Evolutionary conservation across 2,329 filamentous ascomycete species (phyloP), one percentile per base, ranked within the genome.

Genomic region (Zymoseptoria ardabiliae): DNA sequence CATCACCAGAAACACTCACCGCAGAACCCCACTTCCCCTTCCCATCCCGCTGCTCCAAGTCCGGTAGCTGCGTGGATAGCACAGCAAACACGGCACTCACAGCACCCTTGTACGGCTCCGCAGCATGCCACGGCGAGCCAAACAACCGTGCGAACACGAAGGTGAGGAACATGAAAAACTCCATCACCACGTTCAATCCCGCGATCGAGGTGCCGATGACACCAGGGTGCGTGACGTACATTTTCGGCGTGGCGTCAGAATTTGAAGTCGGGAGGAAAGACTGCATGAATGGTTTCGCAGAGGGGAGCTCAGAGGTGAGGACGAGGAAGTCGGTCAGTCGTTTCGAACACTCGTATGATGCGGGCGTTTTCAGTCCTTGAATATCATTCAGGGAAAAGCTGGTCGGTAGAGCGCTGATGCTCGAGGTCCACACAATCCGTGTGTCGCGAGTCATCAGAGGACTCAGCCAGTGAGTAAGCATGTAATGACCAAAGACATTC

Each of bases 401-500:
- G 17, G 81, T 74, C 5, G 74, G 71, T 55, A 81, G 78, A 1
- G 88, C 86, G 69, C 96, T 92, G 54, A 97, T 77, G 69, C 89
- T 95, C 63, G 88, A 89, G 9, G 91, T 85, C 92, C 93, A 97
- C 63, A 97, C 82, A 56, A 99, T 82, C 55, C 91, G 85, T 70
- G 55, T 84, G 78, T 68, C 78, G 76, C 66, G 66, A 8, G 61
- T 61, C 50, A 99, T 81, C 10, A 97, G 78, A 0, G 90, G 88
- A 65, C 88, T 81, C 10, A 97, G 81, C 70, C 87, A 85, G 73
- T 96, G 92, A 17, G 85, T 84, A 22, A 99, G 84, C 69, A 97
- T 77, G 72, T 99, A 97, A 76, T 99, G 94, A 0, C 94, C 94
- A 71, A 99, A 97, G 28, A 96, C 82, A 71, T 97, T 97, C 54